Evolutionary conservation across 2,329 filamentous ascomycete species (phyloP), one percentile per base, ranked within the genome.

Genomic region (Fonsecaea monophora): DNA sequence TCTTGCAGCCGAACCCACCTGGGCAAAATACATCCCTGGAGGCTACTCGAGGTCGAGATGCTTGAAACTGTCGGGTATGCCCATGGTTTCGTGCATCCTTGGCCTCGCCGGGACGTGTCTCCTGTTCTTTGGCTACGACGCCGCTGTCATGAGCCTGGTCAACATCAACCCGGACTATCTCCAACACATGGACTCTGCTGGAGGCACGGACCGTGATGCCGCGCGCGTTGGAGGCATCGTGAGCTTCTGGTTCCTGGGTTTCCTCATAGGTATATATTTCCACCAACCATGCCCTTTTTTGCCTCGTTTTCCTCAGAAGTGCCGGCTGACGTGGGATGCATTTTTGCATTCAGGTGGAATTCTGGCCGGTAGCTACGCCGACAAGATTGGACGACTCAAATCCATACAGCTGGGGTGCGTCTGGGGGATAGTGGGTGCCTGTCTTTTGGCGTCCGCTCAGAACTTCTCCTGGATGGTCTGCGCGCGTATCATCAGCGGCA

Each of bases 241-340:
- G 18, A 73, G 72, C 68, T 60, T 75, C 15, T 75, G 73, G 72
- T 75, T 74, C 66, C 71, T 68, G 37, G 73, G 73, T 13, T 74
- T 75, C 37, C 58, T 61, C 8, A 12, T 61, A 6, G 58, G 58
- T 61, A 61, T 32, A 0, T 12, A 30, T 25, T 25, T 37, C 25
- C 10, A 25, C 38, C 35, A 13, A 38, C 12, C 35, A 38, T 9
- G 4, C 2, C 12, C 34, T 37, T 38, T 38, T 4, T 38, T 38
- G 8, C 3, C 35, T 38, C 48, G 8, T 53, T 53, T 18, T 53
- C n/a, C 15, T 30, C 56, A n/a, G 56, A 59, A 59, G 32, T 15
- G 21, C 34, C 1, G 32, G 32, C 56, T 59, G 38, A 59, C 56
- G 32, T 18, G 35, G 32, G 34, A 30, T 18, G 35, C 56, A 7